These are phyloP conservation scores for Yamadazyma triangularis DNA, from an alignment of 1,139 yeast genomes.

Conservation along the genomic window DNA sequence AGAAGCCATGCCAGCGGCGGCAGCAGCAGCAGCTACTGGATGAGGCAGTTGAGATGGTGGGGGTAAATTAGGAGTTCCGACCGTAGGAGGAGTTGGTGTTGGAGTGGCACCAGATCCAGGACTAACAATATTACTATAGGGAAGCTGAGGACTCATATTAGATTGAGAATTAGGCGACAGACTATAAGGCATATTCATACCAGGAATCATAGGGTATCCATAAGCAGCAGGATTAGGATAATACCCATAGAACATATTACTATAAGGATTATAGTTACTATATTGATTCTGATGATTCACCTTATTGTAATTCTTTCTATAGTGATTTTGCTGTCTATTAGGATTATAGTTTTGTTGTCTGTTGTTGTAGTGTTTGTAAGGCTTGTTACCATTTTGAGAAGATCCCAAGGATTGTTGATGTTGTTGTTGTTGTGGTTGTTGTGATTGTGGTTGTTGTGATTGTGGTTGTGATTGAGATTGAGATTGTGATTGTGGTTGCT, in stretches of 20 bases:
- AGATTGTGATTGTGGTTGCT: not conserved
- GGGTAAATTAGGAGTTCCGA: conserved; percentile 3
- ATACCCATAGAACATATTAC: conserved; percentile 17
- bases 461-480: conserved; percentile 1
- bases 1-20: no score
- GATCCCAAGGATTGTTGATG: no score
- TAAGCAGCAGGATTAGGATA: conserved; percentile 13
- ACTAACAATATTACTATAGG: conserved; percentile 7
- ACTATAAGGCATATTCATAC: conserved; percentile 9
- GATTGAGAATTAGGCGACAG: conserved; percentile 8
- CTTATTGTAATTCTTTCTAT: conserved; percentile 6
- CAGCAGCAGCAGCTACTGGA: no score
- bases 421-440: no score
- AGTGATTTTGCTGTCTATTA: conserved; percentile 4
- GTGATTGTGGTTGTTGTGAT: conserved; percentile 1
- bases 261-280: conserved; percentile 11
- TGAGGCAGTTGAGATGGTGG: not conserved
- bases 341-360: conserved; percentile 4
- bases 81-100: conserved; percentile 2
- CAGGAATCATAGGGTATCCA: conserved; percentile 11
- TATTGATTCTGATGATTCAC: conserved; percentile 9
- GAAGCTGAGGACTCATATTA: conserved; percentile 7
- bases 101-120: not conserved
- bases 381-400: conserved; percentile 2
- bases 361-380: conserved; percentile 2